A percentile compares a stretch with the other conserved stretches of the same genome.
Conservation (phyloP, 23 red algal genomes). For the Cyanidiococcus yangmingshanensis region DNA sequence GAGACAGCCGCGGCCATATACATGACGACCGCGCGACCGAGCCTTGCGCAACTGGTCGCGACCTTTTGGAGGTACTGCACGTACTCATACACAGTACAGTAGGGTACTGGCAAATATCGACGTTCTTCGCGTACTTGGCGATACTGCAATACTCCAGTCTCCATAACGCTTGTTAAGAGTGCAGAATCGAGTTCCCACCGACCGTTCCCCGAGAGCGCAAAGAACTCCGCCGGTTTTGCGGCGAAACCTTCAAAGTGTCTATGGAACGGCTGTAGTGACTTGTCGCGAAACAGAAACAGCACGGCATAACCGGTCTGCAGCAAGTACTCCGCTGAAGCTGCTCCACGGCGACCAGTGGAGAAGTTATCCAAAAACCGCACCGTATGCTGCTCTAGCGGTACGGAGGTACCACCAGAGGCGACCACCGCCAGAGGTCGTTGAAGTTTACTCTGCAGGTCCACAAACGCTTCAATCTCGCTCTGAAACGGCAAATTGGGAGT, state of each 20-base stretch:
- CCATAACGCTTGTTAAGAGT: not conserved
- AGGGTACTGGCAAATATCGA: conserved; percentile 29
- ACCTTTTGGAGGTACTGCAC: conserved; percentile 36
- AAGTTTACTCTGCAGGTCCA: not conserved
- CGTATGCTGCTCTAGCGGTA: conserved; percentile 48
- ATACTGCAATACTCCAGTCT: not conserved
- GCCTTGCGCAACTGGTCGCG: conserved; percentile 13
- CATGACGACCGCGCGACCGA: conserved; percentile 29
- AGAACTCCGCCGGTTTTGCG: not conserved
- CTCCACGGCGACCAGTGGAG: conserved; percentile 69
- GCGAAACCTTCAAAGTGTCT: not conserved
- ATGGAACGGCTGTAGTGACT: conserved; percentile 38
- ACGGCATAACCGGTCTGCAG: conserved; percentile 30
- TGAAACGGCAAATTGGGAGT: not conserved
- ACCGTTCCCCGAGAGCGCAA: not conserved
- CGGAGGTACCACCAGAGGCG: conserved; percentile 78
- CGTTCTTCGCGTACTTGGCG: not conserved
- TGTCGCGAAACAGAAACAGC: conserved; percentile 53
- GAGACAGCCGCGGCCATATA: conserved; percentile 84
- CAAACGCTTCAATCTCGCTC: not conserved
- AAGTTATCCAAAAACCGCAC: conserved; percentile 91
- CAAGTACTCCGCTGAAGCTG: conserved; percentile 47
- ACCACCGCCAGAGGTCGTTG: conserved; percentile 39
- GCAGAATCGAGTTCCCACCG: not conserved
- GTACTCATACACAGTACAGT: conserved; percentile 63